phyloP scores from a whole-genome alignment of 805 yeast species.

The Yamadazyma philogaea region DNA sequence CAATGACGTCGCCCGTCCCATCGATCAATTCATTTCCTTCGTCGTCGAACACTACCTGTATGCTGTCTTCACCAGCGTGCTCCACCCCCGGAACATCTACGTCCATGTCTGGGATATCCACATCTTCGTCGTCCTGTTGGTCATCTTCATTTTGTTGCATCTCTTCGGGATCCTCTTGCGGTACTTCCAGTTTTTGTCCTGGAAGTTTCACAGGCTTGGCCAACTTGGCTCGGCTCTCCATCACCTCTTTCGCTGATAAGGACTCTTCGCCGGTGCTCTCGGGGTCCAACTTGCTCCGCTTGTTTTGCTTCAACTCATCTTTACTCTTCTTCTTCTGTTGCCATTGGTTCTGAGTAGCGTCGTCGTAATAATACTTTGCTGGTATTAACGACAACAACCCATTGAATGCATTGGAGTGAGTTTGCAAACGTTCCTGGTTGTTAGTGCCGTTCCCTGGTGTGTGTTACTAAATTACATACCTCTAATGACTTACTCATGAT shows the following conservation, averaged over 20 bases:
- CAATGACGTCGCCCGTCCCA: neutral
- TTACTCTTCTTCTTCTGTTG: conserved; percentile 74
- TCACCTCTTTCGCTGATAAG: conserved; percentile 55
- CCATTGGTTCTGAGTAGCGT: conserved; percentile 88
- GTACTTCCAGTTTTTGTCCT: conserved; percentile 6
- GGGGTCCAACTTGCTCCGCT: conserved; percentile 76
- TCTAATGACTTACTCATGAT: conserved; percentile 58
- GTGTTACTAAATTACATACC: conserved; percentile 36
- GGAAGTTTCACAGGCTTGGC: conserved; percentile 52
- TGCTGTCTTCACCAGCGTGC: conserved; percentile 8
- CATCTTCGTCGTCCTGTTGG: conserved; percentile 11
- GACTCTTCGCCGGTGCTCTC: conserved; percentile 44
- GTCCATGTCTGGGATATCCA: conserved; percentile 14
- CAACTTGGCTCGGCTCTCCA: conserved; percentile 49
- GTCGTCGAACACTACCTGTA: conserved; percentile 61
- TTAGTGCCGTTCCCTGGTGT: conserved; percentile 18
- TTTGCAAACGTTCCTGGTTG: conserved; percentile 66
- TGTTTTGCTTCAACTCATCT: conserved; percentile 57
- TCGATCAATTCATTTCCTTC: conserved; percentile 35
- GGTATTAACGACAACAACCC: conserved; percentile 89
- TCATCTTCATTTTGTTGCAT: conserved; percentile 15
- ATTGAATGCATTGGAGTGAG: conserved; percentile 79
- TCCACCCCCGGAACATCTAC: neutral
- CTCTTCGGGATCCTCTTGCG: conserved; percentile 23
- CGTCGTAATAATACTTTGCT: conserved; percentile 91